Base-by-base conservation (phyloP, 2,329 filamentous ascomycete species). In the Chlorencoelia australis region DNA sequence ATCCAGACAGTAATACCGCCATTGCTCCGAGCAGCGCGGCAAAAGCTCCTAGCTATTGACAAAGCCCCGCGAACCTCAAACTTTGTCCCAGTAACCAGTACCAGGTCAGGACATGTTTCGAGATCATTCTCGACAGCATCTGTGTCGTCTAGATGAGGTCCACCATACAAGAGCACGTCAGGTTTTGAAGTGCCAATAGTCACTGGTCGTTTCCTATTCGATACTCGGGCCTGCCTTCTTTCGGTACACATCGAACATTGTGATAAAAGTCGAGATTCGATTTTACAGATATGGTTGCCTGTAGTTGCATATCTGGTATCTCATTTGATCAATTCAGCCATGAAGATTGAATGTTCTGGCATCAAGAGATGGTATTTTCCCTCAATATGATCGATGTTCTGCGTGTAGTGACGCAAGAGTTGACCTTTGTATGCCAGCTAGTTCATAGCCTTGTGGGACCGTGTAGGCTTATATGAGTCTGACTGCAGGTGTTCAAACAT, bases 341-440 rank as follows among this genome's bases (percentile, higher is more conserved):
- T 47, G 31, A 30, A 47, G 37, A 29, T 29, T 21, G 35, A 47
- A 33, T 10, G 32, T 47, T 32, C 43, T 44, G 29, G 34, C 35
- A 20, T 47, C 25, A 16, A 47, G 42, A 42, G 44, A 40, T 37
- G 44, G 41, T 40, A 43, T 29, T 39, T 30, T 21, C 29, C 32
- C 34, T 47, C 37, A 19, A 43, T 9, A 20, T 24, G 41, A 40
- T 47, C 37, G 38, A 45, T 47, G 27, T 47, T 47, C 33, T 47
- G 30, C 37, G 32, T 45, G 30, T 43, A 33, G 25, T 47, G 27
- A 13, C 17, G 38, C 39, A 44, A 36, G 43, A 40, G 29, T 39
- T 20, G 33, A 27, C 39, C 27, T 39, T 32, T 39, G 21, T 22
- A 30, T 33, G 33, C 31, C 36, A 47, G 40, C 37, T 47, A 20